A percentile compares a stretch with the other conserved stretches of the same genome.
Conservation (phyloP, 73 alveolate species). For the Blepharisma japonicum region DNA sequence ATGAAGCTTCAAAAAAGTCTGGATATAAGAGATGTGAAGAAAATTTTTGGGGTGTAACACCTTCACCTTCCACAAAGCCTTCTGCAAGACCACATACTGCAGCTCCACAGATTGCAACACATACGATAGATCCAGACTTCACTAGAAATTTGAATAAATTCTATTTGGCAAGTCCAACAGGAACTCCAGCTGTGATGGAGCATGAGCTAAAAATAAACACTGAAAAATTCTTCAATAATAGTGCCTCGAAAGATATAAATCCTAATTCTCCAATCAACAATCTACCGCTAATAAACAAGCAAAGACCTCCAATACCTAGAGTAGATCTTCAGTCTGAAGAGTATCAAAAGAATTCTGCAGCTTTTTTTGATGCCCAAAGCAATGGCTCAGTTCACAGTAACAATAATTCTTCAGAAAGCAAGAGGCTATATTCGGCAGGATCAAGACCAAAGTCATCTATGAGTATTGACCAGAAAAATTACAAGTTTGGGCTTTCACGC, state of each 20-base stretch:
- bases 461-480: neutral
- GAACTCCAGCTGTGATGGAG: neutral
- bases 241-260: no score
- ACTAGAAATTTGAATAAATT: slow-evolving; percentile 8
- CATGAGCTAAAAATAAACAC: neutral
- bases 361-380: no score
- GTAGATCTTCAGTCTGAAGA: slow-evolving; percentile 1
- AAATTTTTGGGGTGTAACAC: slow-evolving; percentile 26
- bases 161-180: neutral
- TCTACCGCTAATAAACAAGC: neutral
- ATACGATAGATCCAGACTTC: neutral
- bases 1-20: neutral
- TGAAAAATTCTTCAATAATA: slow-evolving; percentile 5
- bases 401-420: no score
- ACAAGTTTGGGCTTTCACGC: slow-evolving; percentile 7
- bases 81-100: slow-evolving; percentile 1
- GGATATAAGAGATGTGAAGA: neutral
- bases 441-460: no score
- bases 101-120: neutral
- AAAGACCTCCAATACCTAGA: neutral
- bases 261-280: neutral
- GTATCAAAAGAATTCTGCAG: neutral
- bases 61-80: neutral
- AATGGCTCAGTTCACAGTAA: neutral
- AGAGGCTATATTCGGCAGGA: no score